Conservation (phyloP, 2,329 filamentous ascomycete species). For the Botrytis porri region DNA sequence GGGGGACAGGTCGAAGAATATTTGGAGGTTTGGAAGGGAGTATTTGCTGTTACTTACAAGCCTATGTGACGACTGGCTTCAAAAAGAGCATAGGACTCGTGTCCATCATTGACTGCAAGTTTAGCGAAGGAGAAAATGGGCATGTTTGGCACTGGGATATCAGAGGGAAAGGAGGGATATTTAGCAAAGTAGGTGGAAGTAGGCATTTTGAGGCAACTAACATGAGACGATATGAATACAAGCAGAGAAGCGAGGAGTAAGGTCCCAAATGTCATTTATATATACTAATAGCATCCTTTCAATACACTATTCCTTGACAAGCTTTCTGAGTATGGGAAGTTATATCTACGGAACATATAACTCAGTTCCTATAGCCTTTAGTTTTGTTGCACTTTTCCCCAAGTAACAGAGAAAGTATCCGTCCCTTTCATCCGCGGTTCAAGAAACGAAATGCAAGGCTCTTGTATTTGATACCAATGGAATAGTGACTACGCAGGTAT, state of each 20-base stretch:
- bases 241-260: not conserved
- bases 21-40: not conserved
- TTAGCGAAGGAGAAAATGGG: constrained; percentile 3
- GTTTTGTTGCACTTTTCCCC: not conserved
- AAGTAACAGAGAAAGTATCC: not conserved
- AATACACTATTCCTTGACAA: not conserved
- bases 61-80: constrained; percentile 4
- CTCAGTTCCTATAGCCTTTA: not conserved
- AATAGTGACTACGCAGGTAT: too few relatives aligned
- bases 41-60: not conserved
- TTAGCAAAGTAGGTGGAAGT: not conserved
- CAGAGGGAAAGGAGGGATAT: not conserved
- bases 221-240: not conserved
- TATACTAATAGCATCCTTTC: not conserved
- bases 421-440: not conserved
- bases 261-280: not conserved
- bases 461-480: not conserved
- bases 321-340: not conserved
- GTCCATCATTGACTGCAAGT: not conserved
- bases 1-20: not conserved
- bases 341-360: not conserved
- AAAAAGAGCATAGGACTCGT: constrained; percentile 7
- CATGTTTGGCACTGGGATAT: not conserved
- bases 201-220: not conserved
- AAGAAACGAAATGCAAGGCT: not conserved